Base-by-base conservation (phyloP, 192 early-diverging fungal species). In the Coemansia sp. region DNA sequence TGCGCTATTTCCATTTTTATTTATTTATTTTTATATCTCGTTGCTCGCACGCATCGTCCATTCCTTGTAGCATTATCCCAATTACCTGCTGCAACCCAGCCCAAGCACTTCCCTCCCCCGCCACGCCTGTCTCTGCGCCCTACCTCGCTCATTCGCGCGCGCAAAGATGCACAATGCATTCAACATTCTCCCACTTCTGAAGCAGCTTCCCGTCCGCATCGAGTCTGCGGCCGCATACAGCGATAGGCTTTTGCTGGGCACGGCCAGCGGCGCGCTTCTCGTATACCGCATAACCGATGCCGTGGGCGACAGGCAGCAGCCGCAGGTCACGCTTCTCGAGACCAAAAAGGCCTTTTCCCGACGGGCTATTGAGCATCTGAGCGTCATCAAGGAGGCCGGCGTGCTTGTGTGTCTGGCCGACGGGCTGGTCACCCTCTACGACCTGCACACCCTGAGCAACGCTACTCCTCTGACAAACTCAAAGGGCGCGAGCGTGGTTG, bases 81-180 rank as follows among this genome's bases (percentile, higher is more conserved):
- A 13, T 55, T 20, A 28, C 7, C 27, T 53, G 27, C n/a, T n/a
- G n/a, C n/a, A n/a, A n/a, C n/a, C n/a, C n/a, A n/a, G n/a, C n/a
- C n/a, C n/a, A n/a, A n/a, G n/a, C n/a, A n/a, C n/a, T n/a, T n/a
- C n/a, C n/a, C n/a, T n/a, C n/a, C n/a, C n/a, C n/a, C n/a, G n/a
- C n/a, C n/a, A n/a, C 28, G 18, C 23, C 1, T 25, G 19, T 10
- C 8, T 3, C 35, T 28, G 42, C 19, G 8, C 23, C 19, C 23
- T 49, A n/a, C 18, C 50, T 52, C 11, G 3, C 3, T 52, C 27
- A 19, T 23, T 23, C 11, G 2, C 20, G 19, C 48, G 13, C 9
- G 13, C n/a, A n/a, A 52, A 8, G 67, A 91, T 91, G 90, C 87
- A 89, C 77, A 84, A 90, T 80, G 90, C 90, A 49, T 91, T 91